phyloP scores from a whole-genome alignment of 805 yeast species.

The Candida pseudofarinosa region DNA sequence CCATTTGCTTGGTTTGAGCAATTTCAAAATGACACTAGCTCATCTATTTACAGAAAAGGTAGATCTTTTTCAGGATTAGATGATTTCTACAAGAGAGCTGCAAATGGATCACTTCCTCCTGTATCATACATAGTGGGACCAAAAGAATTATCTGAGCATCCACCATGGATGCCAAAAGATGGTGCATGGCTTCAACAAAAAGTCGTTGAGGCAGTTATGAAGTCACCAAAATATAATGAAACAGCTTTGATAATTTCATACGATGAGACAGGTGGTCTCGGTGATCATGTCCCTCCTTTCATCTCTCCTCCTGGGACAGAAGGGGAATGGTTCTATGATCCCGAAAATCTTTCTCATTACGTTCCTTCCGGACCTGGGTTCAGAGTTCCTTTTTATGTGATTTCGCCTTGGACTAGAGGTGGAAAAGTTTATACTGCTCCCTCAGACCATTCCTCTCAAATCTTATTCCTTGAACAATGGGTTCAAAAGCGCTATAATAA shows the following conservation, averaged over 20 bases:
- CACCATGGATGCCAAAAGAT: slow-evolving; percentile 3
- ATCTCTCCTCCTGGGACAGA: slow-evolving; percentile 3
- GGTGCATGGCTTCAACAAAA: slow-evolving; percentile 4
- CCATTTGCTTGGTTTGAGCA: slow-evolving; percentile 3
- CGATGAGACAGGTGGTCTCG: slow-evolving; percentile 5
- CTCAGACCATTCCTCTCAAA: slow-evolving; percentile 3
- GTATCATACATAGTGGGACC: slow-evolving; percentile 4
- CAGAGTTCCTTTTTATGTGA: slow-evolving; percentile 4
- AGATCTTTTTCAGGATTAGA: slow-evolving; percentile 1
- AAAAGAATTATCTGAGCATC: slow-evolving; percentile 4
- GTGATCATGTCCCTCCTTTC: slow-evolving; percentile 5
- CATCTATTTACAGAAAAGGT: slow-evolving; percentile 1
- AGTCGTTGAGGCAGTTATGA: slow-evolving; percentile 4
- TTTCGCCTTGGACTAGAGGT: slow-evolving; percentile 5
- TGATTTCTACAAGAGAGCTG: slow-evolving; percentile 1
- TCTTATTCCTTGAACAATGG: slow-evolving; percentile 4
- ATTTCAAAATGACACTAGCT: not conserved
- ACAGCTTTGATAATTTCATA: slow-evolving; percentile 4
- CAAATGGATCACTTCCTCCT: slow-evolving; percentile 3
- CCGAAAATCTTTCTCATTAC: slow-evolving; percentile 1
- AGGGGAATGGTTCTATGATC: slow-evolving; percentile 5
- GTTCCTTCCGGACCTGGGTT: slow-evolving; percentile 5
- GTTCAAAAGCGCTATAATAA: not conserved
- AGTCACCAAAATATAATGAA: slow-evolving; percentile 4
- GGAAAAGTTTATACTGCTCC: slow-evolving; percentile 3